Percentiles rank a stretch among this genome's conserved stretches.
phyloP scores from a whole-genome alignment of 2,329 filamentous ascomycete species.

The Eurotiales sp. region DNA sequence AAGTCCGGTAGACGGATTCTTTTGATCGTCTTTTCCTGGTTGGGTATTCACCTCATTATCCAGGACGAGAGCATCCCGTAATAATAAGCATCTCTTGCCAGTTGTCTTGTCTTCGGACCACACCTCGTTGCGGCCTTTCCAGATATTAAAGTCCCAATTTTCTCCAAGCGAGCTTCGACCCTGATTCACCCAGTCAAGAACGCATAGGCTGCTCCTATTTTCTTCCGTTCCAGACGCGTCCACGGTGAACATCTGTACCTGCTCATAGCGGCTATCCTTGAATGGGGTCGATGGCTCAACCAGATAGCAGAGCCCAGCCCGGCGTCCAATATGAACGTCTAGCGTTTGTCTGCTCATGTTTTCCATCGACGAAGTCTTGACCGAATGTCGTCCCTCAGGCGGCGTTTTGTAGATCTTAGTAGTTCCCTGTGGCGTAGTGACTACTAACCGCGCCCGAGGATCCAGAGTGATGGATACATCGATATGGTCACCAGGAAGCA shows the following conservation, averaged over 20 bases:
- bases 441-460: slow-evolving; percentile 61
- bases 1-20: neutral
- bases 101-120: slow-evolving; percentile 33
- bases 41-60: slow-evolving; percentile 49
- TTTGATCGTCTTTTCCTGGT: neutral
- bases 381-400: neutral
- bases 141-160: slow-evolving; percentile 76
- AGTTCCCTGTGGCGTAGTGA: slow-evolving; percentile 65
- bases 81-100: slow-evolving; percentile 58
- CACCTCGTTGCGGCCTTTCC: slow-evolving; percentile 86
- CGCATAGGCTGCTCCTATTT: slow-evolving; percentile 60
- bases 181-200: slow-evolving; percentile 92
- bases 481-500: slow-evolving; percentile 83
- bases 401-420: slow-evolving; percentile 91
- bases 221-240: slow-evolving; percentile 36
- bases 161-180: slow-evolving; percentile 82
- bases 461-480: slow-evolving; percentile 67
- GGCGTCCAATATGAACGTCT: slow-evolving; percentile 45
- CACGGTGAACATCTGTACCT: slow-evolving; percentile 72
- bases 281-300: slow-evolving; percentile 95
- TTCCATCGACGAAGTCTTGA: neutral
- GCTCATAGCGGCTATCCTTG: slow-evolving; percentile 75
- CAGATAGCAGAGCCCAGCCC: slow-evolving; percentile 59
- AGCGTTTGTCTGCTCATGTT: slow-evolving; percentile 48
- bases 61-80: slow-evolving; percentile 82